These are phyloP conservation scores for Saturnispora zaruensis DNA, from an alignment of 805 yeast genomes.

Conservation along the genomic window DNA sequence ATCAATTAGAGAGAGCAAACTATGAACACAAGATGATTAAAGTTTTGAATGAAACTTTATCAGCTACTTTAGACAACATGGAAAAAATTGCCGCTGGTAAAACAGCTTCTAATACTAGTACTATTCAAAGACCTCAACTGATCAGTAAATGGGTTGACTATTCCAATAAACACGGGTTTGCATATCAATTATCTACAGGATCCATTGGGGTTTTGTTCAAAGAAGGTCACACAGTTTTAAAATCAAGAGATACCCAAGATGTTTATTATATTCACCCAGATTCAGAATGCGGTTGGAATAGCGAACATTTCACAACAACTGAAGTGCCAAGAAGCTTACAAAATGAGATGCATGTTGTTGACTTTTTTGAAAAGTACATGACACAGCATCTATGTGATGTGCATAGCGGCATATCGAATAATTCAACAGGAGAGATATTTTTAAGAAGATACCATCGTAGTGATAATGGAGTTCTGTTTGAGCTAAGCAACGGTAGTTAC, in stretches of 20 bases:
- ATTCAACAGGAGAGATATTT: slow-evolving; percentile 38
- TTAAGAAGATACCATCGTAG: slow-evolving; percentile 77
- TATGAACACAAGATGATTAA: slow-evolving; percentile 24
- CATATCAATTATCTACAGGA: slow-evolving; percentile 85
- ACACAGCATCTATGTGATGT: slow-evolving; percentile 78
- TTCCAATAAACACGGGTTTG: slow-evolving; percentile 89
- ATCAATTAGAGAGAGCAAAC: slow-evolving; percentile 23
- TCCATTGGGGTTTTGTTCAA: slow-evolving; percentile 87
- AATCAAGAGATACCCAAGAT: slow-evolving; percentile 53
- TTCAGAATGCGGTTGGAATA: slow-evolving; percentile 44
- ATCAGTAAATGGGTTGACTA: slow-evolving; percentile 98
- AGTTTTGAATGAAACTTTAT: slow-evolving; percentile 22
- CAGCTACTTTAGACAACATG: slow-evolving; percentile 23
- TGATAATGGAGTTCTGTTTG: slow-evolving; percentile 80
- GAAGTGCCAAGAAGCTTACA: slow-evolving; percentile 41
- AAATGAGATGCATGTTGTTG: slow-evolving; percentile 76
- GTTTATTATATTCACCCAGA: slow-evolving; percentile 55
- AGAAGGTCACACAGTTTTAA: slow-evolving; percentile 73
- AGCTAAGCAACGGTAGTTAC: slow-evolving; percentile 81
- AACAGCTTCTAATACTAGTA: slow-evolving; percentile 9
- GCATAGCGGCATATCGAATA: slow-evolving; percentile 44
- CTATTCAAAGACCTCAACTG: slow-evolving; percentile 47
- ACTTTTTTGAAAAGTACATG: slow-evolving; percentile 88
- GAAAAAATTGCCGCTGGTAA: slow-evolving; percentile 22
- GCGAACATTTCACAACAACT: slow-evolving; percentile 36